Evolutionary conservation across 192 early-diverging fungal genomes (phyloP).

Genomic region (Coemansia sp.): DNA sequence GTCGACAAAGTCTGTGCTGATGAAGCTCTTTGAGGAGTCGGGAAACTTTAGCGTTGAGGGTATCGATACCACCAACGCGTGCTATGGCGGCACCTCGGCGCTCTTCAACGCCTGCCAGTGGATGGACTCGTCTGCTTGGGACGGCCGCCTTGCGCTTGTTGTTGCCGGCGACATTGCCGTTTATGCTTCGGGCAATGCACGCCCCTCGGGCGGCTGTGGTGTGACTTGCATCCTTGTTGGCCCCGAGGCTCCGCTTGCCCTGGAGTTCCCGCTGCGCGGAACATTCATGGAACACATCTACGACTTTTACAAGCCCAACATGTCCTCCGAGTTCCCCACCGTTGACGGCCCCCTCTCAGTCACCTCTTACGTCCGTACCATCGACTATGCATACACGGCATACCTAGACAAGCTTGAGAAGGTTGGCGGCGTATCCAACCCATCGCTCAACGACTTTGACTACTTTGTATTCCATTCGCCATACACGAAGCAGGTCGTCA

Average conservation of each 20-base stretch:
- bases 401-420: conserved; percentile 77
- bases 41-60: conserved; percentile 96
- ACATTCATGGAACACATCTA: conserved; percentile 98
- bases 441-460: conserved; percentile 65
- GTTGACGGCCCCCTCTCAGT: conserved; percentile 96
- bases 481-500: conserved; percentile 97
- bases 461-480: conserved; percentile 95
- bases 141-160: conserved; percentile 88
- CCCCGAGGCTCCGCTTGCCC: conserved; percentile 88
- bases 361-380: conserved; percentile 87
- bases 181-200: conserved; percentile 87
- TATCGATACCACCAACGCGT: conserved; percentile 98
- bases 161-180: conserved; percentile 97
- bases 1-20: conserved; percentile 94
- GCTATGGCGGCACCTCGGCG: conserved; percentile 96
- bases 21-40: conserved; percentile 90
- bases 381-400: conserved; percentile 85
- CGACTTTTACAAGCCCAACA: conserved; percentile 99
- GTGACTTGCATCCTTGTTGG: conserved; percentile 91
- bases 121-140: conserved; percentile 92
- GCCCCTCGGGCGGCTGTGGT: conserved; percentile 94
- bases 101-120: conserved; percentile 98
- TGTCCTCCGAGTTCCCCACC: conserved; percentile 94
- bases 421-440: conserved; percentile 27
- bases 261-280: conserved; percentile 84